Percentiles rank a stretch among this genome's conserved stretches.
Conservation (phyloP, 139 green algal species). For the Zygnema circumcarinatum region DNA sequence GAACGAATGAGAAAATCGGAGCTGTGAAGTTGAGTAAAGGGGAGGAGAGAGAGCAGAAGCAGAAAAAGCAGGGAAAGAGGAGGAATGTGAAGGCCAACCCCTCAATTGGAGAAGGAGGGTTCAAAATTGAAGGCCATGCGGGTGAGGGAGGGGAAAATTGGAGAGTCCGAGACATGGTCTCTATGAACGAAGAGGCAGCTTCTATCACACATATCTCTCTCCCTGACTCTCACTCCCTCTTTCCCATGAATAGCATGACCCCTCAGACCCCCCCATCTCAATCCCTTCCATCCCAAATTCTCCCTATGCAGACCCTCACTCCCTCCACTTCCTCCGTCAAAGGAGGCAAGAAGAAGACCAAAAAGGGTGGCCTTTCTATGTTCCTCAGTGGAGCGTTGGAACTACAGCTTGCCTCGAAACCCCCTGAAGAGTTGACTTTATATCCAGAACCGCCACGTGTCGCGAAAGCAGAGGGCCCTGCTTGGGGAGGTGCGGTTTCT, state of each 20-base stretch:
- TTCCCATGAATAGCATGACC: no score
- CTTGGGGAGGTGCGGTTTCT: background rate
- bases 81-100: background rate
- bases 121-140: no score
- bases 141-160: no score
- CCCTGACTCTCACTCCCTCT: no score
- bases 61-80: background rate
- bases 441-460: no score
- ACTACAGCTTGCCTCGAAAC: no score
- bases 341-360: conserved; percentile 13
- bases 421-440: background rate
- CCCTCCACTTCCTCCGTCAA: background rate
- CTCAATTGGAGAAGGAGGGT: no score
- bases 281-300: background rate
- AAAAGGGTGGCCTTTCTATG: conserved; percentile 43
- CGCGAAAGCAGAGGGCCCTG: background rate
- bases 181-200: no score
- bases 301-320: background rate
- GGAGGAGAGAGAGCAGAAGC: background rate
- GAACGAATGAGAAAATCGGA: background rate
- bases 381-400: conserved; percentile 46
- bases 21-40: background rate
- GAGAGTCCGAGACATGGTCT: no score
- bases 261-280: no score
- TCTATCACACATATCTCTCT: no score